Percentiles rank a stretch among this genome's conserved stretches.
Evolutionary conservation across 306 rosid species (phyloP).

Genomic region (Oxytropis ochrocephala): DNA sequence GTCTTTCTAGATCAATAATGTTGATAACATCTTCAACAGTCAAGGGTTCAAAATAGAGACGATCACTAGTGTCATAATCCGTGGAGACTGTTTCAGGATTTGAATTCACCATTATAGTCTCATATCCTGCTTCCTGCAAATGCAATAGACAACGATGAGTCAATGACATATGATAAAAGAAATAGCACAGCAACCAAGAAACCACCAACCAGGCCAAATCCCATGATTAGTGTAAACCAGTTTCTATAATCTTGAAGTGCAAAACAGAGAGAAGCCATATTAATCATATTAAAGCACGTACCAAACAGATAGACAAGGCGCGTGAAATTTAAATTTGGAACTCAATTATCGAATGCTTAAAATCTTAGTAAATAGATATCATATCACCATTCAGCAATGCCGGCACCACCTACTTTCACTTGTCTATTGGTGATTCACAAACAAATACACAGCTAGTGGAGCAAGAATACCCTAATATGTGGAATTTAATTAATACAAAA

Average conservation of each 20-base stretch:
- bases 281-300: not conserved
- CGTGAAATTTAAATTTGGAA: not conserved
- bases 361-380: not conserved
- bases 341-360: not conserved
- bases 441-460: not conserved
- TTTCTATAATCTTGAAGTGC: not conserved
- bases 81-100: slow-evolving; percentile 98
- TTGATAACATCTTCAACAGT: slow-evolving; percentile 83
- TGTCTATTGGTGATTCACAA: not conserved
- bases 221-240: not conserved
- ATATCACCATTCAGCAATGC: not conserved
- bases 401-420: not conserved
- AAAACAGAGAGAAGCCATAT: not conserved
- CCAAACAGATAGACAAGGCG: slow-evolving; percentile 5
- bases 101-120: slow-evolving; percentile 98
- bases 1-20: slow-evolving; percentile 88
- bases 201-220: not conserved
- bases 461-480: slow-evolving; percentile 1
- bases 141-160: slow-evolving; percentile 1
- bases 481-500: slow-evolving; percentile 2
- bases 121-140: slow-evolving; percentile 82
- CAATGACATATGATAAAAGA: not conserved
- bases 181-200: not conserved
- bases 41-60: slow-evolving; percentile 86
- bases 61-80: slow-evolving; percentile 96